A percentile compares a stretch with the other conserved stretches of the same genome.
These are phyloP conservation scores for Punctularia strigosozonata DNA, from an alignment of 768 basidiomycete species.

Conservation along the genomic window DNA sequence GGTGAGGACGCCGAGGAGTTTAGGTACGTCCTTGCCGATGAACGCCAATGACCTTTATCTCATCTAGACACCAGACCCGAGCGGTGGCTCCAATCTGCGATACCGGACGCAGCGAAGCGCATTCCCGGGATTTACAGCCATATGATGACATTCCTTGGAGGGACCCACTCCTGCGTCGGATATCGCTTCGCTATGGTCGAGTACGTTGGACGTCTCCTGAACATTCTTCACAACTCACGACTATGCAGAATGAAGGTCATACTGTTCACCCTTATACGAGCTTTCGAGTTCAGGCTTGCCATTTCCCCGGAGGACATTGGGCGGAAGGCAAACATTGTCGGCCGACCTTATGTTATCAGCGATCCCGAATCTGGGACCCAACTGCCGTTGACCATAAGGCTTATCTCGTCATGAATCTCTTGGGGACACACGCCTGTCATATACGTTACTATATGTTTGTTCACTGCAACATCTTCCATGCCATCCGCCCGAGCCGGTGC, in stretches of 20 bases:
- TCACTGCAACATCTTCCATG: no score
- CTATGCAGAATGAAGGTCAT: conserved; percentile 9
- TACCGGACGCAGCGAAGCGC: conserved; percentile 3
- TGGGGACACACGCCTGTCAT: no score
- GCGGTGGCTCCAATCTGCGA: conserved; percentile 10
- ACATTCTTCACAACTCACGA: no score
- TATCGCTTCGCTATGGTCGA: conserved; percentile 11
- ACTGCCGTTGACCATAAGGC: neutral
- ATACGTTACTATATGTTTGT: no score
- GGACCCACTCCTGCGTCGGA: conserved; percentile 12
- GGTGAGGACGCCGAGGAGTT: conserved; percentile 22
- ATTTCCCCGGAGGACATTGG: no score
- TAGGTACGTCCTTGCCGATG: conserved; percentile 2
- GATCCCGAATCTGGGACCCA: no score
- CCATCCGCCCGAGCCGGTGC: no score
- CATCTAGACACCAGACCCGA: conserved; percentile 5
- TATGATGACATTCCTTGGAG: conserved; percentile 13
- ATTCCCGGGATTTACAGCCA: conserved; percentile 11
- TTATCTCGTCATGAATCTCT: no score
- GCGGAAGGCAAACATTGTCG: no score
- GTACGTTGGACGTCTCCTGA: neutral
- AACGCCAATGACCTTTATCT: neutral
- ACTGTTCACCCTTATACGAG: conserved; percentile 7
- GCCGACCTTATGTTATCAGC: no score
- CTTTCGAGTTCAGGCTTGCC: conserved; percentile 7